These are phyloP conservation scores for Alternaria dauci DNA, from an alignment of 2,329 filamentous ascomycete species.

Conservation along the genomic window DNA sequence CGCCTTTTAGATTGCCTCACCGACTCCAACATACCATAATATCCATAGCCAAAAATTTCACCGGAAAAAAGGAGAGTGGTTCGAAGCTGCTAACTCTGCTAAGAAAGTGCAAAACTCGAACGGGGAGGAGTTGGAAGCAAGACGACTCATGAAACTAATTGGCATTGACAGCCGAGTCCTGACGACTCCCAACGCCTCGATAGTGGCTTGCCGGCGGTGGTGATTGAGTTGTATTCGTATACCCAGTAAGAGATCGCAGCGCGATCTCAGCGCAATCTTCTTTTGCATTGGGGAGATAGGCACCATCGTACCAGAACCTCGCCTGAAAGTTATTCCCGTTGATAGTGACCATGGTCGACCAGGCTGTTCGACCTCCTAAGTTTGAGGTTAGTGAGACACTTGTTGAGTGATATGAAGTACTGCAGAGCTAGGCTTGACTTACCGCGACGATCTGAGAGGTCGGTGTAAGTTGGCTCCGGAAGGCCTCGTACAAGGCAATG, in stretches of 20 bases:
- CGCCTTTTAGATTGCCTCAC: not conserved
- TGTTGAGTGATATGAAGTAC: not conserved
- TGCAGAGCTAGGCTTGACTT: constrained; percentile 5
- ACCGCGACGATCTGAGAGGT: constrained; percentile 52
- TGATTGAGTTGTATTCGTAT: constrained; percentile 21
- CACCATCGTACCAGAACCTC: constrained; percentile 51
- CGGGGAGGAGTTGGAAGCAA: not conserved
- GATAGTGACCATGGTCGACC: constrained; percentile 43
- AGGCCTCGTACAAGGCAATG: constrained; percentile 40
- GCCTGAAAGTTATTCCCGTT: constrained; percentile 40
- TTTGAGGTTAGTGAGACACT: constrained; percentile 3
- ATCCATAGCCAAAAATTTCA: not conserved
- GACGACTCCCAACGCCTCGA: constrained; percentile 7
- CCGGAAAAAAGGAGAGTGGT: not conserved
- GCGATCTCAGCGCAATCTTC: constrained; percentile 50
- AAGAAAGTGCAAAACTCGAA: not conserved
- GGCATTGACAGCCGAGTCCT: constrained; percentile 9
- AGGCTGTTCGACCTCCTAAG: constrained; percentile 50
- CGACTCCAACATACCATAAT: not conserved
- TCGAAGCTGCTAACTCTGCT: not conserved
- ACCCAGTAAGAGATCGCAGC: constrained; percentile 34
- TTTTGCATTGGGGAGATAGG: constrained; percentile 43
- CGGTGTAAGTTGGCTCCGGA: constrained; percentile 43
- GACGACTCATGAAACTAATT: not conserved
- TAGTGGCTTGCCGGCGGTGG: constrained; percentile 41